Evolutionary conservation across 768 basidiomycete species (phyloP), one percentile per base, ranked within the genome.

Genomic region (Strobilomyces dryophilus): DNA sequence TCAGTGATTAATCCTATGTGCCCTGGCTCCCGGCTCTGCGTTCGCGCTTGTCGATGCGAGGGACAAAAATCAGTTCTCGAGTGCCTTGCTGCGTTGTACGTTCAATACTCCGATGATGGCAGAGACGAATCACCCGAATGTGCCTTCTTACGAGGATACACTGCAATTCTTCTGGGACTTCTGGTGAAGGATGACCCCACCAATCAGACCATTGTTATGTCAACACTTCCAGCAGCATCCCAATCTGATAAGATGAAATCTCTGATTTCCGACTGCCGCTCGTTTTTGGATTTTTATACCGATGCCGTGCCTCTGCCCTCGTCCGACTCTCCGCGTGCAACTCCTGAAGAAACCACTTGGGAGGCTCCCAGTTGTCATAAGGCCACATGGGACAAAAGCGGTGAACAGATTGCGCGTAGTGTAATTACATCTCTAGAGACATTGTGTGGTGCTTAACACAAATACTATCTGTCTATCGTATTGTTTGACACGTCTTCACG

Each of bases 111-210:
- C 12, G 46, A 50, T 43, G 20, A 47, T 37, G 32, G 39, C 45
- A 46, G 55, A 54, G 59, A 57, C 15, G 57, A 58, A 52, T 51
- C 43, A 15, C 64, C 73, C 5, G 78, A 81, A 56, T 65, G 71
- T 34, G 73, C 74, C 12, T 83, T 88, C 57, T 74, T 92, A 8
- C 79, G 79, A 15, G 86, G 87, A 1, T 89, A 91, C 62, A 78
- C 89, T 5, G 82, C 90, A 0, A 80, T 92, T 8, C 77, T 93
- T 5, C 78, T 93, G 45, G 89, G 79, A 9, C 63, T 82, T 6
- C 68, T 81, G 35, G 71, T 74, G 47, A 67, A 68, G 36, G 61
- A 68, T 36, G 65, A 66, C 24, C 40, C 64, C 8, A 45, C 52
- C n/a, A 76, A 73, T 49, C 71, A 69, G 54, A 18, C 50, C 14